Base-by-base conservation (phyloP, 257 asterid genomes). In the Lycium ferocissimum region DNA sequence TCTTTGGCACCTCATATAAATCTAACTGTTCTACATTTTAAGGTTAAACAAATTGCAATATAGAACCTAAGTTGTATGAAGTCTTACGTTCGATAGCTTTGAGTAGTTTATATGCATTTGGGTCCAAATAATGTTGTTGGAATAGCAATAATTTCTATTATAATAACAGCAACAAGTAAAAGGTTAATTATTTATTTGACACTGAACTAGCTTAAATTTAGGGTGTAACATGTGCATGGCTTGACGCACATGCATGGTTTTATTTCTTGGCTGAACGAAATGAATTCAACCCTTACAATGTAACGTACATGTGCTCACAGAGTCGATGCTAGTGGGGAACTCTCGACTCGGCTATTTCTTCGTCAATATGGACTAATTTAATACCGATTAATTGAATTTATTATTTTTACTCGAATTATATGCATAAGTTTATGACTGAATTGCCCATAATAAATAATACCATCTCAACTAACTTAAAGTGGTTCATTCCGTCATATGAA, bases 211-310 rank as follows among this genome's bases (percentile, higher is more conserved):
- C 47, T 12, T 12, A 26, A 49, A 13, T 22, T 76, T 22, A 26
- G 82, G 82, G 22, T 14, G 62, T 22, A 76, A 76, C 63, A 51
- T 76, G 82, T 76, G 82, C 82, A 51, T 76, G 81, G 45, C 2
- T 72, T 11, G 10, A 73, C 61, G 81, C 81, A 75, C 63, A 75
- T 75, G 81, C 81, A 51, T 51, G 63, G 62, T 18, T 76, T 51
- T 75, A 15, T 75, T 49, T 22, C 2, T 49, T 49, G 62, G 7
- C 43, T 12, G 47, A 76, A 51, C 38, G 4, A 51, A 51, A 76
- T 51, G 20, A 49, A 20, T 49, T 49, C 14, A 20, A 12, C 81
- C 8, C 12, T 17, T 20, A 75, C 40, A 75, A 20, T 45, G 18
- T 47, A 20, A 40, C 45, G 11, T 51, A 10, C 82, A 51, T 76